Evolutionary conservation across 352 stramenopile species (phyloP), one percentile per base, ranked within the genome.

Genomic region (Pythium insidiosum): DNA sequence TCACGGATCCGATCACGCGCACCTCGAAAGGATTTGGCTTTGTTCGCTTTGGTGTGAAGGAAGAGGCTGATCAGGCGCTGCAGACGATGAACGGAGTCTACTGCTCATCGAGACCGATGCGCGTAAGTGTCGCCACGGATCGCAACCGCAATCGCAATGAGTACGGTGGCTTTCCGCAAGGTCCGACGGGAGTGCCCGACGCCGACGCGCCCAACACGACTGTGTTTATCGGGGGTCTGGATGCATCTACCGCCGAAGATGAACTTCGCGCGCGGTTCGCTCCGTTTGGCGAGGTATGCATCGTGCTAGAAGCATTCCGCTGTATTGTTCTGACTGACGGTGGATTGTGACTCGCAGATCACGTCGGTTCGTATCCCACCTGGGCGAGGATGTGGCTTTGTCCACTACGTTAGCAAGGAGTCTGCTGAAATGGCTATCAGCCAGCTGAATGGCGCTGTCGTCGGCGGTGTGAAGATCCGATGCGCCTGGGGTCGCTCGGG

Each of bases 11-110:
- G 16, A 53, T 88, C 13, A 96, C 85, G 25, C 80, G 88, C 18
- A 87, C 87, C 66, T 88, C 85, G 21, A 96, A 96, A 60, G 85
- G 87, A 25, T 97, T 96, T 51, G 88, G 87, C 20, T 97, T 97
- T 49, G 85, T 97, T 28, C 80, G 88, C 19, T 96, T 97, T 57
- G 65, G 67, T 12, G 68, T 68, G 44, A 94, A 95, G 45, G 73
- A 92, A 13, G 87, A 97, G 41, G 81, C 84, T 11, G 79, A 95
- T 15, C 50, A 78, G 45, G 88, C 87, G 9, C 50, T 97, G 41
- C 75, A 88, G 58, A 87, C 77, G 16, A 96, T 97, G 87, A 90
- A 93, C 47, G 88, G 86, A 28, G 78, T 92, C 3, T 88, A 84
- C 42, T 94, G 88, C 39, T 90, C 77, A 6, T 88, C 76, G 18